Evolutionary conservation across 2,329 filamentous ascomycete genomes (phyloP).

Genomic region (Rhynchosporium secalis): DNA sequence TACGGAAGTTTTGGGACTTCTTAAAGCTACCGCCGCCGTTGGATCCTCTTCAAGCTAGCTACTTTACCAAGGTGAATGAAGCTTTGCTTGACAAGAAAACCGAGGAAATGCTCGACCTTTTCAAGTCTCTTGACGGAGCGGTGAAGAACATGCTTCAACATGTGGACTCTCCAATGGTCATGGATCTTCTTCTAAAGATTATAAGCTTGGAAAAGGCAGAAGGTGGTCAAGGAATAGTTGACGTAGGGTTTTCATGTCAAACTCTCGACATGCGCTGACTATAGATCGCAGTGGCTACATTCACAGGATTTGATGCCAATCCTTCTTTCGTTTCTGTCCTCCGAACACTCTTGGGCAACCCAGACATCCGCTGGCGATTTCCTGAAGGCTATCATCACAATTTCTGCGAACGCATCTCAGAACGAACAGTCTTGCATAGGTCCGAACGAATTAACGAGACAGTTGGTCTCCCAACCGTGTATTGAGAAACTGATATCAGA

Average conservation of each 20-base stretch:
- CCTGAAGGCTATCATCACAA: conserved; percentile 97
- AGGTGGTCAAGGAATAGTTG: conserved; percentile 87
- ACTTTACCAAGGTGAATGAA: conserved; percentile 99
- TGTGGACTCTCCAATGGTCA: conserved; percentile 96
- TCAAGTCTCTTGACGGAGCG: conserved; percentile 80
- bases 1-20: conserved; percentile 90
- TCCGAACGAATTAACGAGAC: conserved; percentile 92
- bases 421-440: conserved; percentile 99
- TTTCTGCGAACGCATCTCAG: conserved; percentile 95
- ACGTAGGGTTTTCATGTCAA: conserved; percentile 58
- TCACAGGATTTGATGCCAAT: conserved; percentile 83
- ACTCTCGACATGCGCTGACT: conserved; percentile 12
- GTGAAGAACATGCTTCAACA: conserved; percentile 86
- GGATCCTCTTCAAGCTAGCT: conserved; percentile 90
- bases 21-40: conserved; percentile 80
- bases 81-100: conserved; percentile 98
- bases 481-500: conserved; percentile 82
- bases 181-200: conserved; percentile 95
- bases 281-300: conserved; percentile 76
- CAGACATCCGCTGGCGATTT: conserved; percentile 98
- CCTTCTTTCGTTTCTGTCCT: conserved; percentile 81
- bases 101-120: conserved; percentile 89
- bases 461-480: conserved; percentile 85
- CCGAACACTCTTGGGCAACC: conserved; percentile 82
- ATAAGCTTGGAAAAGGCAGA: conserved; percentile 94